Evolutionary conservation across 305 asterid species (phyloP).

Genomic region (Fraxinus greggii): DNA sequence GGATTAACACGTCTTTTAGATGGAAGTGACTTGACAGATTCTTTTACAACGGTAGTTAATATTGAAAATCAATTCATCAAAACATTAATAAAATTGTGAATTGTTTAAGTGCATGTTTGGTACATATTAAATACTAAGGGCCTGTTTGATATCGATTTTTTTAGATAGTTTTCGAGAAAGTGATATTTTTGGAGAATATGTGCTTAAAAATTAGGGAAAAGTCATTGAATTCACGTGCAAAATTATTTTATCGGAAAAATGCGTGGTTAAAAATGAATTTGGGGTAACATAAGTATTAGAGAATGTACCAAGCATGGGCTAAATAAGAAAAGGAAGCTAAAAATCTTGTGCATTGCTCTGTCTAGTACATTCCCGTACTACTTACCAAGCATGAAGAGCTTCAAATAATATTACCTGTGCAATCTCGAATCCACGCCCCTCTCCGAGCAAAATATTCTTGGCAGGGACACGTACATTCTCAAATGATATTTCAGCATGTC

Average conservation of each 20-base stretch:
- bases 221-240: not conserved
- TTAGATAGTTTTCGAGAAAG: not conserved
- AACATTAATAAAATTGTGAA: not conserved
- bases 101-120: not conserved
- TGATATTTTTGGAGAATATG: not conserved
- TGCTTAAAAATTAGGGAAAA: too few species aligned
- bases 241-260: too few species aligned
- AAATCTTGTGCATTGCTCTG: not conserved
- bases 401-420: constrained; percentile 63
- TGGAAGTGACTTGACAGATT: not conserved
- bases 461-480: constrained; percentile 70
- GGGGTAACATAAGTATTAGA: not conserved
- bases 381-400: not conserved
- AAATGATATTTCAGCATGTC: constrained; percentile 85
- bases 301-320: not conserved
- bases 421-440: constrained; percentile 97
- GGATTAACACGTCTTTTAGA: not conserved
- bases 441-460: constrained; percentile 75
- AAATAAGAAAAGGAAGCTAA: not conserved
- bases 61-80: not conserved
- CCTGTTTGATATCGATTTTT: not conserved
- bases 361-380: not conserved
- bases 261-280: too few species aligned
- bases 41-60: not conserved
- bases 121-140: not conserved